Evolutionary conservation across 306 rosid species (phyloP).

Genomic region (Astragalus membranaceus): DNA sequence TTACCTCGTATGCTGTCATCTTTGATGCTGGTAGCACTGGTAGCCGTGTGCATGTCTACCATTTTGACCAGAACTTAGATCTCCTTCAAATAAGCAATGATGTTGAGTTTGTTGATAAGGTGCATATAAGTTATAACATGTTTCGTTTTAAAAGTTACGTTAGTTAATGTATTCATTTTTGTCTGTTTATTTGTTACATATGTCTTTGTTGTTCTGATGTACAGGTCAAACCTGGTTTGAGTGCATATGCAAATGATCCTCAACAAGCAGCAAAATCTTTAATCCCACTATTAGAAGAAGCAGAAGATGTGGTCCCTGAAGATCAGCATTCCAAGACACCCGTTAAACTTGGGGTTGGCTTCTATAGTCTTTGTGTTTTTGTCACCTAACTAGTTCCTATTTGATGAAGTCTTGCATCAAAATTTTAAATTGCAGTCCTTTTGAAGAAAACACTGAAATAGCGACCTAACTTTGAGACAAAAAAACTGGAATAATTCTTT

Average conservation of each 20-base stretch:
- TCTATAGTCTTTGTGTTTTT: neutral
- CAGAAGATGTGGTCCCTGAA: constrained; percentile 49
- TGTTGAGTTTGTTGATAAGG: constrained; percentile 45
- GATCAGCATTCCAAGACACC: constrained; percentile 49
- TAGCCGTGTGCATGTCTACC: constrained; percentile 69
- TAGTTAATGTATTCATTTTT: neutral
- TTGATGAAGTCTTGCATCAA: too few relatives aligned
- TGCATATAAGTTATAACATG: neutral
- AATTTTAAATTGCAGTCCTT: too few relatives aligned
- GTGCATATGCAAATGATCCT: constrained; percentile 47
- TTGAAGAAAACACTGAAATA: too few relatives aligned
- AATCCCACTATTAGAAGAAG: constrained; percentile 41
- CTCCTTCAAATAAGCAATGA: constrained; percentile 57
- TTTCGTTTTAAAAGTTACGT: too few relatives aligned
- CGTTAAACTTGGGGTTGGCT: constrained; percentile 57
- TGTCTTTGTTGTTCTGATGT: neutral
- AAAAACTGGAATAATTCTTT: too few relatives aligned
- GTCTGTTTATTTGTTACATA: neutral
- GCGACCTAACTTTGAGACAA: too few relatives aligned
- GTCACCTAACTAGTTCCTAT: too few relatives aligned
- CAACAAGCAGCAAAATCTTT: constrained; percentile 60
- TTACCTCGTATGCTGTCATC: constrained; percentile 49
- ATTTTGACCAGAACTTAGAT: constrained; percentile 48
- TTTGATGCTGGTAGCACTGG: constrained; percentile 91
- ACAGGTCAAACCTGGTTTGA: constrained; percentile 54